Percentiles rank a stretch among this genome's conserved stretches.
These are phyloP conservation scores for Paramecium sonneborni DNA, from an alignment of 73 alveolate species.

Conservation along the genomic window DNA sequence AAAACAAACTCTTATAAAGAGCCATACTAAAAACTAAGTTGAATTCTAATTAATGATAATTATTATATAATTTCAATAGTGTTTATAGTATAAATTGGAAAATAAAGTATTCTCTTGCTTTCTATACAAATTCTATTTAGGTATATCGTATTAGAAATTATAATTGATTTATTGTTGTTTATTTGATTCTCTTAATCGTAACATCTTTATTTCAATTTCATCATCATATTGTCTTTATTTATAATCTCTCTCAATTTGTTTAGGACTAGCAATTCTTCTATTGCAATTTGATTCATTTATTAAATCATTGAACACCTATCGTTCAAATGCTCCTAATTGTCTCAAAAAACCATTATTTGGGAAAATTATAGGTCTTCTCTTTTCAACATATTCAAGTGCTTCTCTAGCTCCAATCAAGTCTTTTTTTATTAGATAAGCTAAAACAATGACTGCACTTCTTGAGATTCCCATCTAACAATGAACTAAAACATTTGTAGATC, in stretches of 20 bases:
- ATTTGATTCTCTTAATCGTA: not conserved
- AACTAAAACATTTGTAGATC: conserved; percentile 44
- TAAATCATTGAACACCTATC: conserved; percentile 7
- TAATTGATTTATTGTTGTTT: not conserved
- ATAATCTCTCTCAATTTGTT: not conserved
- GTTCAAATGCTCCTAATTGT: conserved; percentile 22
- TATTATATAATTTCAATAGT: conserved; percentile 12
- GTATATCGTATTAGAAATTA: not conserved
- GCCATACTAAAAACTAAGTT: not conserved
- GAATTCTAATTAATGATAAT: not conserved
- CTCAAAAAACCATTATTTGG: conserved; percentile 56
- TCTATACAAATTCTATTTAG: not conserved
- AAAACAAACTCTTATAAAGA: not conserved
- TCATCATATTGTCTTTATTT: not conserved
- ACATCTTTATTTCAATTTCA: not conserved
- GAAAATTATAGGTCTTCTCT: not conserved
- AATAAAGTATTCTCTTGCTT: not conserved
- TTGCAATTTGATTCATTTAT: not conserved
- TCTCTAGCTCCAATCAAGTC: not conserved
- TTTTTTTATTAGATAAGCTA: conserved; percentile 44
- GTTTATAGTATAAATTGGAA: conserved; percentile 12
- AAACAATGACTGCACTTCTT: conserved; percentile 57
- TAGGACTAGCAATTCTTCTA: not conserved
- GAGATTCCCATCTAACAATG: conserved; percentile 61
- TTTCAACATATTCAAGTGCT: conserved; percentile 22